Conservation (phyloP, 75 land plant genomes). For the Larix kaempferi region DNA sequence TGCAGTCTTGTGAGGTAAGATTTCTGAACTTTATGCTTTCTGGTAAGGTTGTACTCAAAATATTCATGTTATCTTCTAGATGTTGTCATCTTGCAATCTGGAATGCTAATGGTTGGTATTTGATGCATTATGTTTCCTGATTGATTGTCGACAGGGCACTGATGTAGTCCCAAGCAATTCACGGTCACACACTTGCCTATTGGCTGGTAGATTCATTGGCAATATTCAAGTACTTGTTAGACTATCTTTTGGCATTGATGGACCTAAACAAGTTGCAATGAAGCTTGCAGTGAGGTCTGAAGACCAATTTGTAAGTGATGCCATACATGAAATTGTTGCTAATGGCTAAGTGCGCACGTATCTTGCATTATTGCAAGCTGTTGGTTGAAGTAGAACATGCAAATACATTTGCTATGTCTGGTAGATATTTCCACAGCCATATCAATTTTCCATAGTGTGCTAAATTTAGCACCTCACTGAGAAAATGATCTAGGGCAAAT, state of each 20-base stretch:
- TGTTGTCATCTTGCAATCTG: not conserved
- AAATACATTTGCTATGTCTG: not conserved
- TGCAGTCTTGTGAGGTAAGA: constrained; percentile 96
- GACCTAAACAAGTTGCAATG: constrained; percentile 83
- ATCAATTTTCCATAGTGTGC: not conserved
- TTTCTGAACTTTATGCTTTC: not conserved
- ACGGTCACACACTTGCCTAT: constrained; percentile 81
- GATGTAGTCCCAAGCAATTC: constrained; percentile 87
- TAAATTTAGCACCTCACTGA: not conserved
- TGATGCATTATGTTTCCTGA: not conserved
- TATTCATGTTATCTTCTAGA: constrained; percentile 1
- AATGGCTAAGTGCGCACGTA: constrained; percentile 42
- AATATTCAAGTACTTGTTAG: constrained; percentile 84
- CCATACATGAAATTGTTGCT: constrained; percentile 85
- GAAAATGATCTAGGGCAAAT: not conserved
- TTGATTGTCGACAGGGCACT: constrained; percentile 74
- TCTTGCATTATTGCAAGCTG: not conserved
- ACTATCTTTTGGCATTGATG: constrained; percentile 79
- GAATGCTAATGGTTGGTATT: not conserved
- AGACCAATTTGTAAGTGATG: constrained; percentile 64
- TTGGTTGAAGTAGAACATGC: constrained; percentile 4
- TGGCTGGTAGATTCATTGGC: constrained; percentile 86
- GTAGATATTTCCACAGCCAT: not conserved
- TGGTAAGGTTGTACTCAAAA: not conserved
- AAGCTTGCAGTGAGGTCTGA: constrained; percentile 94